Conservation (phyloP, 2,329 filamentous ascomycete genomes). For the Aspergillus sp. region DNA sequence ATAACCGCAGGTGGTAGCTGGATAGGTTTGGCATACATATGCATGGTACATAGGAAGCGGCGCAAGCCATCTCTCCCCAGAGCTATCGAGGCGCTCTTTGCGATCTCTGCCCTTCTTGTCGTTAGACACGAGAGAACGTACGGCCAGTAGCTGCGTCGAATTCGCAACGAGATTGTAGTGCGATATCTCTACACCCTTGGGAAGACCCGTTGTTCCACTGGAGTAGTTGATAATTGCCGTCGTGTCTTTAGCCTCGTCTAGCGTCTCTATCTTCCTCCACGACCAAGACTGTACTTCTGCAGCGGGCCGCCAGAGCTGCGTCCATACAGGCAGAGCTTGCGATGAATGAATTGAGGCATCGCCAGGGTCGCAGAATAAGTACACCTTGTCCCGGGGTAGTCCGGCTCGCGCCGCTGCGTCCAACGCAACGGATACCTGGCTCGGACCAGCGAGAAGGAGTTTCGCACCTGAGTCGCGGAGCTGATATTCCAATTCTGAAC, state of each 20-base stretch:
- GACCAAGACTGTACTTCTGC: conserved; percentile 1
- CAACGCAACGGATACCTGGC: background rate
- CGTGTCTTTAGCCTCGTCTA: conserved; percentile 1
- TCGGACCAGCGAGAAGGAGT: conserved; percentile 1
- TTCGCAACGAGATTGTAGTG: conserved; percentile 12
- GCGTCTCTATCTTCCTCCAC: conserved; percentile 1
- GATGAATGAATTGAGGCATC: background rate
- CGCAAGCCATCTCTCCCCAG: conserved; percentile 9
- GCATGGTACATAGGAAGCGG: conserved; percentile 13
- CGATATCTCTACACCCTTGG: conserved; percentile 12
- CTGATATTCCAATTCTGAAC: conserved; percentile 10
- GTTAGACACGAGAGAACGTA: background rate
- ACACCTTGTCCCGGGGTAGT: background rate
- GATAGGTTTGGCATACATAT: background rate
- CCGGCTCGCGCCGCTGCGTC: background rate
- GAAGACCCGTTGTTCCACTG: conserved; percentile 11
- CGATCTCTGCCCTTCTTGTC: background rate
- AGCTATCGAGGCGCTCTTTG: background rate
- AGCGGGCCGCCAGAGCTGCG: conserved; percentile 1
- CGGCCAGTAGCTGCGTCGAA: conserved; percentile 3
- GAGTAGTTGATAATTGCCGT: conserved; percentile 11
- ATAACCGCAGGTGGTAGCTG: too few species aligned
- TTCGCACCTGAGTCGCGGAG: conserved; percentile 7
- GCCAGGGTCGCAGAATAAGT: conserved; percentile 4
- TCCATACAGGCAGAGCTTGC: background rate